Percentiles rank a stretch among this genome's conserved stretches.
Conservation (phyloP, 148 eudicot genomes). For the Diospyros kaki region DNA sequence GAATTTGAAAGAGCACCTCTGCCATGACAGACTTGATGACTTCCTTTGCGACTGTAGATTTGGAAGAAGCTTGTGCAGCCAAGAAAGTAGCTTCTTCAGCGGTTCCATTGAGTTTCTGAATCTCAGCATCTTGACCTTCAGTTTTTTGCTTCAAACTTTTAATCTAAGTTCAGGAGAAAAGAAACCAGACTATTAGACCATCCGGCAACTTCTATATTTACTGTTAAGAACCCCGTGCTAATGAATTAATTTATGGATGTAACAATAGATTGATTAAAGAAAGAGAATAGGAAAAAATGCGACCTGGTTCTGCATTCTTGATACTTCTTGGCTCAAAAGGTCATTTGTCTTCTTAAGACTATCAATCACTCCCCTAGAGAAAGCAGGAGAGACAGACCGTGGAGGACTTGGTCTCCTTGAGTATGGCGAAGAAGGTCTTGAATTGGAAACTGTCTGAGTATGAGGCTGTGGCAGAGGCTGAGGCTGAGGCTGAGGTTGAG, state of each 20-base stretch:
- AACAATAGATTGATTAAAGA: too few species aligned
- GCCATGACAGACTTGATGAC: constrained; percentile 38
- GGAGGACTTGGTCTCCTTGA: constrained; percentile 74
- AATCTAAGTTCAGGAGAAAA: constrained; percentile 34
- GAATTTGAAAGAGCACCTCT: constrained; percentile 31
- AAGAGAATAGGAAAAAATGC: background rate
- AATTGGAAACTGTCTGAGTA: constrained; percentile 16
- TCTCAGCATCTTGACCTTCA: constrained; percentile 62
- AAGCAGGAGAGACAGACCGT: constrained; percentile 53
- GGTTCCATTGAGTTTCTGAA: constrained; percentile 42
- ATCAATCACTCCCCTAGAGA: constrained; percentile 71
- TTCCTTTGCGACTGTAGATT: constrained; percentile 39
- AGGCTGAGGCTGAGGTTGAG: background rate
- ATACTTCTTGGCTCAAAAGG: constrained; percentile 69
- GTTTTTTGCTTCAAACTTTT: constrained; percentile 62
- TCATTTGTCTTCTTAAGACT: constrained; percentile 79
- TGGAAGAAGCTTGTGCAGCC: constrained; percentile 60
- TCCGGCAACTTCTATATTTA: background rate
- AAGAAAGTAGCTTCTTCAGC: constrained; percentile 45
- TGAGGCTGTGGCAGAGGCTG: constrained; percentile 30
- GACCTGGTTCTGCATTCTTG: constrained; percentile 73
- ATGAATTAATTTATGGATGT: background rate
- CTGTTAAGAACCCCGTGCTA: background rate
- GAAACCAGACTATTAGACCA: background rate
- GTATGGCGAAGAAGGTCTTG: constrained; percentile 61